Base-by-base conservation (phyloP, 208 protist species). In the Trypanosoma vivax region DNA sequence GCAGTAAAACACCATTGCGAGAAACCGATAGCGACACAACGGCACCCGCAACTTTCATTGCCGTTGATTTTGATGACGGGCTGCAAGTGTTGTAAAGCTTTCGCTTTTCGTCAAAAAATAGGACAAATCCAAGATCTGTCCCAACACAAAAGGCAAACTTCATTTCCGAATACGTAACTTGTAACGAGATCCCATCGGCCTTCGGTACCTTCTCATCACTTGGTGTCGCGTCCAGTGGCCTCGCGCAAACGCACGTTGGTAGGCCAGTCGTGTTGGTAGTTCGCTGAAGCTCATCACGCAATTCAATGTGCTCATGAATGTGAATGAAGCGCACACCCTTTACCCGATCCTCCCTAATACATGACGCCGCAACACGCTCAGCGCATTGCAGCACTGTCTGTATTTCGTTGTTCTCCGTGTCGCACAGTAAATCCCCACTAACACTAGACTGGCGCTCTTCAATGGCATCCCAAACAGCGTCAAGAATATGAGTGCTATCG, bases 371-470 rank as follows among this genome's bases (percentile, higher is more conserved):
- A 19, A 84, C 41, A 13, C 55, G 23, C 50, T 81, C 67, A 5
- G 79, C 83, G 16, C 73, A 59, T 23, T 70, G 51, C 28, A 91
- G 47, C 1, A 88, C 66, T 9, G 38, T 49, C 3, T 79, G 67
- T 33, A 91, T 70, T 16, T 58, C 52, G 11, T 54, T 31, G 16
- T 45, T 60, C 43, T 70, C 66, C 5, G 61, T 42, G 1, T 79
- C 63, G 31, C 18, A 57, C 11, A 65, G 10, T 11, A 85, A 23
- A 25, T 88, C 79, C 18, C 76, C 83, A 34, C 77, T 91, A 2
- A 88, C 70, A 23, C 70, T 86, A 5, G 76, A 85, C 51, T 84
- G 73, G 42, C 72, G 57, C 19, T 64, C 71, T 11, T 80, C 60
- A 29, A 87, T 47, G 1, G 79, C 75, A 40, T 59, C 69, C 14